Evolutionary conservation across 345 rosid genomes (phyloP), one percentile per base, ranked within the genome.

Genomic region (Linum usitatissimum): DNA sequence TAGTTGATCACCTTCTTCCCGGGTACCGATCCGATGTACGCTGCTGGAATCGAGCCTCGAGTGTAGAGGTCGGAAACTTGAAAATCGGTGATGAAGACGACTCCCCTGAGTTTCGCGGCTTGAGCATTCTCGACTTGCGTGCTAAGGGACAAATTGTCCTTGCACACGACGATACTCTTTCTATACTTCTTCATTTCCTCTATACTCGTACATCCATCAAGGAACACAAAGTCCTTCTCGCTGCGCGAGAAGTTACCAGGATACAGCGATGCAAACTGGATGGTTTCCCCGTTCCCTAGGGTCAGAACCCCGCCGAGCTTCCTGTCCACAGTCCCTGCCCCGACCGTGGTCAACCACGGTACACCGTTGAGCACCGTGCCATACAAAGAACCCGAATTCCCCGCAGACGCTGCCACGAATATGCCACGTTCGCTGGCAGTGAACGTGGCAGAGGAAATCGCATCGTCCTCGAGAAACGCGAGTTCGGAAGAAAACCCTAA

Each of bases 321-420:
- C 3, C 79, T 73, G 63, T 76, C 82, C 19, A 70, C 6, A 2
- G 77, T 78, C 53, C 79, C 71, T 0, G 80, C 78, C 15, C 73
- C 82, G 19, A 73, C 78, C 0, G 84, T 80, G 34, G 66, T 19
- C 23, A 73, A 19, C 84, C 84, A 80, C 1, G 77, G 84, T 0
- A 80, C 78, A 2, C 84, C 84, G 49, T 80, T 80, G 28, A 68
- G 61, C 61, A 68, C 17, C 3, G 70, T 63, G 65, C 70, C 64
- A 18, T 55, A 70, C 0, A 0, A 1, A 5, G 81, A 74, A 0
- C 84, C 84, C 8, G 69, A 73, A 34, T 80, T 80, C 64, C 82
- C 85, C 8, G 85, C 82, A 4, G 82, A 73, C 65, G 85, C 78
- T 55, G 61, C 76, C 3, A 80, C 85, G 39, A 73, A 56, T 48